Percentiles rank a stretch among this genome's conserved stretches.
phyloP scores from a whole-genome alignment of 2,329 filamentous ascomycete genomes.

The Incumbomyces delicatus region DNA sequence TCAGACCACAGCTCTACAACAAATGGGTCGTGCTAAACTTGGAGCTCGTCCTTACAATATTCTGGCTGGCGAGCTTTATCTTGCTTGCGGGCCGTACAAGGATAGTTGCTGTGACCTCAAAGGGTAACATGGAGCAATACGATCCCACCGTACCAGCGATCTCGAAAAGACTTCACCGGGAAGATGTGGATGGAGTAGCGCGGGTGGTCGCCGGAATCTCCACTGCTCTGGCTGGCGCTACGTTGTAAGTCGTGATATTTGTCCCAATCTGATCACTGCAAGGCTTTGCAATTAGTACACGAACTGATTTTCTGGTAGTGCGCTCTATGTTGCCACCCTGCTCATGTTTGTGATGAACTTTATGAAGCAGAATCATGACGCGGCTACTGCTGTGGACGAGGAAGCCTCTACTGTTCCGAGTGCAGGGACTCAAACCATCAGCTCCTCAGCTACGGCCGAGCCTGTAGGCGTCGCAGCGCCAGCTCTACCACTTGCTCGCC shows the following conservation, averaged over 20 bases:
- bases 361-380: slow-evolving; percentile 4
- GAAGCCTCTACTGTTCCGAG: not conserved
- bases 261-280: not conserved
- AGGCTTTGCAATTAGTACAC: not conserved
- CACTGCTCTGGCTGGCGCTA: slow-evolving; percentile 14
- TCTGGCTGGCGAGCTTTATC: slow-evolving; percentile 16
- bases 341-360: slow-evolving; percentile 14
- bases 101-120: not conserved
- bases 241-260: slow-evolving; percentile 13
- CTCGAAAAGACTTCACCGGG: not conserved
- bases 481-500: not conserved
- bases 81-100: slow-evolving; percentile 13
- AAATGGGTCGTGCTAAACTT: slow-evolving; percentile 16
- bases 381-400: not conserved
- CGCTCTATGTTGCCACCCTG: slow-evolving; percentile 15
- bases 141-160: not conserved
- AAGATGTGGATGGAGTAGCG: slow-evolving; percentile 6
- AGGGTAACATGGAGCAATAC: not conserved
- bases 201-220: slow-evolving; percentile 16
- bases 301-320: slow-evolving; percentile 5
- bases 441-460: not conserved
- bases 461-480: not conserved
- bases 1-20: slow-evolving; percentile 15
- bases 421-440: not conserved
- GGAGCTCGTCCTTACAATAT: slow-evolving; percentile 15